Percentiles rank a stretch among this genome's conserved stretches.
Evolutionary conservation across 805 yeast genomes (phyloP).

Genomic region (Sungouiozyma intestinalis): DNA sequence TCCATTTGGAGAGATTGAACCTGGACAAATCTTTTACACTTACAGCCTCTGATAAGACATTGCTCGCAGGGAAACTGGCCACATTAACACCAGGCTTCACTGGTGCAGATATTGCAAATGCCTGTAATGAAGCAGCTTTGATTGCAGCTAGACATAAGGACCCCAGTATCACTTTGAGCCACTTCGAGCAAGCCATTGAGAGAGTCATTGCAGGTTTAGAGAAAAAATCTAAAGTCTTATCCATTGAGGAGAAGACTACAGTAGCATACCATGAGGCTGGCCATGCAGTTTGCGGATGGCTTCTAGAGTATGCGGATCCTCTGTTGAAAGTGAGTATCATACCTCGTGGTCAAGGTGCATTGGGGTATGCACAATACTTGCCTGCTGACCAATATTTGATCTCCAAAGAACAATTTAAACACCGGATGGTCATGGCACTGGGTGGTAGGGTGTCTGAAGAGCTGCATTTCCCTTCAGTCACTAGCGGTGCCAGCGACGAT

Average conservation of each 20-base stretch:
- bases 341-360: conserved; percentile 89
- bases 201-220: conserved; percentile 93
- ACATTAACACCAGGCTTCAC: conserved; percentile 92
- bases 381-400: conserved; percentile 82
- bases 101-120: conserved; percentile 94
- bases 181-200: conserved; percentile 88
- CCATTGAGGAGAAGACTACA: conserved; percentile 69
- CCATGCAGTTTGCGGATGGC: conserved; percentile 96
- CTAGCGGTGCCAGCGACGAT: conserved; percentile 89
- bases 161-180: conserved; percentile 47
- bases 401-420: conserved; percentile 62
- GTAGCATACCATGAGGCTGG: conserved; percentile 97
- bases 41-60: conserved; percentile 38
- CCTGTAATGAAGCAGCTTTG: conserved; percentile 89
- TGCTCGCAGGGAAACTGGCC: conserved; percentile 72
- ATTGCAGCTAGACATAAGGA: conserved; percentile 79
- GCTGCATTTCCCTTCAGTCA: conserved; percentile 73
- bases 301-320: conserved; percentile 78
- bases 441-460: conserved; percentile 94
- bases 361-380: conserved; percentile 91
- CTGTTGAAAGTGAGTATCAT: conserved; percentile 85
- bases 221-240: conserved; percentile 67
- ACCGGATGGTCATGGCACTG: conserved; percentile 86
- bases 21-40: conserved; percentile 30
- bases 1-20: conserved; percentile 48